phyloP scores from a whole-genome alignment of 192 early-diverging fungal species.

The Rhizoclosmatium globosum region DNA sequence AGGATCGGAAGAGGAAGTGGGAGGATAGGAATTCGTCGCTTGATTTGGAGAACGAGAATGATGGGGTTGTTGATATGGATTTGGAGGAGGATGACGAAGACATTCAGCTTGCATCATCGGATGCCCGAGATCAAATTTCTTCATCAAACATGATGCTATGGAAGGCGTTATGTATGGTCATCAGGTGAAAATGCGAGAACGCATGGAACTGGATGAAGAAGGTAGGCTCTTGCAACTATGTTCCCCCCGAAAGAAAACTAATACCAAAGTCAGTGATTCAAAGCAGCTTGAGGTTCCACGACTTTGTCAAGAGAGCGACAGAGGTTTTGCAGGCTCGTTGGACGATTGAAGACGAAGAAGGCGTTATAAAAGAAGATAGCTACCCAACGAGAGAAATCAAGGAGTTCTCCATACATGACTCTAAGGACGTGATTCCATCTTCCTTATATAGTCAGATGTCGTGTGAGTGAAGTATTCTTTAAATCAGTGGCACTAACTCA shows the following conservation, averaged over 20 bases:
- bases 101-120: not conserved
- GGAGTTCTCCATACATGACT: not conserved
- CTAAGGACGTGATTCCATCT: not conserved
- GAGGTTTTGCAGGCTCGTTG: not conserved
- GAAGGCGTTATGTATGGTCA: not conserved
- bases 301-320: not conserved
- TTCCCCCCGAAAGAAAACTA: too few species aligned
- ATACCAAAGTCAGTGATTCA: too few species aligned
- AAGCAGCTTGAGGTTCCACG: not conserved
- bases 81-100: not conserved
- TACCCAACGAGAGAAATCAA: conserved; percentile 1
- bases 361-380: too few species aligned
- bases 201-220: too few species aligned
- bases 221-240: too few species aligned
- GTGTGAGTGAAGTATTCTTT: too few species aligned
- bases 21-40: not conserved
- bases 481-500: too few species aligned
- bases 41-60: not conserved
- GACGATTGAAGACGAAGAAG: too few species aligned
- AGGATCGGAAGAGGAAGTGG: not conserved
- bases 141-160: not conserved
- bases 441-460: not conserved
- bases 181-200: not conserved
- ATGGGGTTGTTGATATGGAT: not conserved
- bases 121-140: not conserved